Evolutionary conservation across 2,329 filamentous ascomycete genomes (phyloP), one percentile per base, ranked within the genome.

Genomic region (Reticulascus tulasneorum): DNA sequence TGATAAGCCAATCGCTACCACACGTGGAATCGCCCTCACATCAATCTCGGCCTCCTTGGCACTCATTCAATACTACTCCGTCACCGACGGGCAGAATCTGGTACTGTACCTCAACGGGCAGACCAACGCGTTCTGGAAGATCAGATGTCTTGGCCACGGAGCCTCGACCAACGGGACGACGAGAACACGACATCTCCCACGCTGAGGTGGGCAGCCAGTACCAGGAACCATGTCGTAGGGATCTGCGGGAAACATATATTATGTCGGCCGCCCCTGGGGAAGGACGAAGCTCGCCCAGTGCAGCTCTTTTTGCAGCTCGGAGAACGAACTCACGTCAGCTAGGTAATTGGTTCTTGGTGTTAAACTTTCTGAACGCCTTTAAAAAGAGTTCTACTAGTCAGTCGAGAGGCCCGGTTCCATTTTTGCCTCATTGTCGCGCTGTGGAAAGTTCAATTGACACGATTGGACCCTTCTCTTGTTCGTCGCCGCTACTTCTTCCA

Each of bases 1-100:
- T 42, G 40, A 42, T 42, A 33, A 42, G 37, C 40, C 40, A 42
- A 42, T 42, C 40, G 37, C 27, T 15, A 32, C 29, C 32, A 33
- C 37, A 42, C 37, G 40, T 42, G 40, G 23, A 30, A 26, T 21
- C 9, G 31, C 17, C 33, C 28, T 37, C 21, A 40, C 37, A 29
- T 42, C 28, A 26, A 33, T 16, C 17, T 24, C 19, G 9, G 24
- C 17, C 16, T 23, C 40, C n/a, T 42, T 42, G 40, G 40, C 40
- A 29, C n/a, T n/a, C n/a, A n/a, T n/a, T n/a, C n/a, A 33, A 25
- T 42, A 23, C 33, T 17, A 40, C 37, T 10, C 37, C 21, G n/a
- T 42, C 37, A 33, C 37, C 40, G 25, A 42, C n/a, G n/a, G n/a
- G n/a, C n/a, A 42, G 32, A 24, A 40, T 28, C 40, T 42, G 37